Base-by-base conservation (phyloP, 805 yeast species). In the Brettanomyces nanus region DNA sequence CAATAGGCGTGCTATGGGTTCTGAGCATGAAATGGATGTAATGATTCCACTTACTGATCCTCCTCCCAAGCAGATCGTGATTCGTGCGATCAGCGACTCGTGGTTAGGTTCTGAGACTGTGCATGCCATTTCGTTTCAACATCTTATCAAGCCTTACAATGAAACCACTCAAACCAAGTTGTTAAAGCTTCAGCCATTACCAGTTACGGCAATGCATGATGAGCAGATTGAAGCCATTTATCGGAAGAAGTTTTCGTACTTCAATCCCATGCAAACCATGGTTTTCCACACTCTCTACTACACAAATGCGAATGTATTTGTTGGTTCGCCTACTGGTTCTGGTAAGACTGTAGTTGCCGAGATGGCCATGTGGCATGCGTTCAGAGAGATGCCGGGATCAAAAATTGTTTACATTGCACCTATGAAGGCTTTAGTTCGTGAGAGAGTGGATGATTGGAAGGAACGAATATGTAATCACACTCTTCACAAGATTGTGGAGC, bases 211-310 rank as follows among this genome's bases (percentile, higher is more conserved):
- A 0, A 64, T 90, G 23, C 84, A 86, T 40, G 69, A 87, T 53
- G 61, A 69, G 1, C 64, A 68, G 13, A 59, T 85, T 32, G 95
- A 89, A 54, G 53, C 65, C 4, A 77, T 89, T 30, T 92, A 92
- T 55, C 62, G 68, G 4, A 41, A 57, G 5, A 76, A 70, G 47
- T 92, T 92, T 66, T 73, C 74, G 40, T 90, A 84, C 60, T 92
- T 92, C 70, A 92, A 92, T 55, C 97, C 98, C 4, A 89, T 92
- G 96, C 98, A 92, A 61, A 90, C 97, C 0, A 90, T 90, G 97
- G 74, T 82, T 0, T 92, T 92, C 63, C 95, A 89, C 54, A 75
- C 95, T 0, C 61, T 92, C 33, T 92, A 89, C 62, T 78, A 92
- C 57, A 63, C 81, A 1, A 75, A 82, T 44, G 71, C 81, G 2